Base-by-base conservation (phyloP, 106 monocot species). In the Dactylorhiza incarnata region DNA sequence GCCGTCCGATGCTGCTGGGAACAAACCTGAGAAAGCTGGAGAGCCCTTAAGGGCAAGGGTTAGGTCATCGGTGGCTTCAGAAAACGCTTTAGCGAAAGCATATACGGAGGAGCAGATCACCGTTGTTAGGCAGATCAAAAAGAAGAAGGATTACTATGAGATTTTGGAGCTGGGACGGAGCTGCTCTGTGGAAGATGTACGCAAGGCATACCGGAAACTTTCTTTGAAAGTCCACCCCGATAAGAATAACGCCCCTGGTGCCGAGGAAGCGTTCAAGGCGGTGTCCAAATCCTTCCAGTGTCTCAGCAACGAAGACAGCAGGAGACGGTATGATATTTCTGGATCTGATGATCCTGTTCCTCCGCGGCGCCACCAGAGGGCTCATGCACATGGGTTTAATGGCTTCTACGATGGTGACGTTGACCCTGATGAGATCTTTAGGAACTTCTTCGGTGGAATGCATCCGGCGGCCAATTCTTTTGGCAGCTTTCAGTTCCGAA, bases 211-310 rank as follows among this genome's bases (percentile, higher is more conserved):
- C 56, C 82, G 94, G 4, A 97, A 97, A 80, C 79, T 97, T 22
- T 97, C 97, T 3, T 67, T 97, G 54, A 97, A 94, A 78, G 97
- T 97, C 50, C 97, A 97, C 49, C 97, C 97, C 0, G 97, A 97
- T 68, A 97, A 97, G 68, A 97, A 97, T 84, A 87, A 91, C 54
- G 97, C 97, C 0, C 97, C 94, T 2, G 97, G 97, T 9, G 80
- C 97, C 0, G 97, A 97, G 79, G 97, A 97, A 37, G 91, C 97
- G 49, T 97, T 99, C 75, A 99, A 97, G 85, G 82, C 87, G 4
- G 94, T 97, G 3, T 97, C 97, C 2, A 97, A 97, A 61, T 89
- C 99, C 15, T 99, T 99, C 71, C 94, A 99, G 80, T 99, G 99
- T 73, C 88, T 99, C 3, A 99, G 89, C 75, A 88, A 94, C 62